phyloP scores from a whole-genome alignment of 306 rosid species.

The Vicia faba region DNA sequence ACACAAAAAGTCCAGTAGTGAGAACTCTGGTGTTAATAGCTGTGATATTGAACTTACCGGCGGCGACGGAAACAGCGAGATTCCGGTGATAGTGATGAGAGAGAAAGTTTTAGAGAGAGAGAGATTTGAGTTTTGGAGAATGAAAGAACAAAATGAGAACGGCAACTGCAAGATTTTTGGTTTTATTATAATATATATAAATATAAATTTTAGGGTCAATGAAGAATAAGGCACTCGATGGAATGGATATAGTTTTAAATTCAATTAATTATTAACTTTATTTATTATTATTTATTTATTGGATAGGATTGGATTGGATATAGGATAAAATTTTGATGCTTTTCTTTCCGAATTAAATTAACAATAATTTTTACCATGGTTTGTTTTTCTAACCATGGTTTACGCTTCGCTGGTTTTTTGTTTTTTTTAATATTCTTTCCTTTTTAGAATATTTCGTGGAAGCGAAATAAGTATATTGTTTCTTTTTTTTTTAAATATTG shows the following conservation, averaged over 20 bases:
- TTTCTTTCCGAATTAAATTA: background rate
- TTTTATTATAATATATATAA: slow-evolving; percentile 7
- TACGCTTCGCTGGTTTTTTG: background rate
- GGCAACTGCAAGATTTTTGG: slow-evolving; percentile 38
- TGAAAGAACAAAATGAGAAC: slow-evolving; percentile 36
- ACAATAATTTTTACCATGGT: slow-evolving; percentile 35
- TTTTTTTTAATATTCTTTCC: background rate
- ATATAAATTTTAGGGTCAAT: slow-evolving; percentile 6
- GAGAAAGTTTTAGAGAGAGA: slow-evolving; percentile 32
- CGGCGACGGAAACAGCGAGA: slow-evolving; percentile 31
- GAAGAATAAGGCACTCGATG: slow-evolving; percentile 23
- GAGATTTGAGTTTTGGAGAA: slow-evolving; percentile 31
- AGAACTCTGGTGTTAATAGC: background rate
- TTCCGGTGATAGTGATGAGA: slow-evolving; percentile 31
- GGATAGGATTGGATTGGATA: slow-evolving; percentile 20
- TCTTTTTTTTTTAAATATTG: too few relatives aligned
- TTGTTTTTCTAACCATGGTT: slow-evolving; percentile 38
- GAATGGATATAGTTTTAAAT: slow-evolving; percentile 41
- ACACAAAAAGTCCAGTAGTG: background rate
- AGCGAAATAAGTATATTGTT: too few relatives aligned
- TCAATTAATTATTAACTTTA: too few relatives aligned
- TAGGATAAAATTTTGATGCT: background rate
- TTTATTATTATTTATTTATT: background rate
- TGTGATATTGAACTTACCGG: slow-evolving; percentile 36
- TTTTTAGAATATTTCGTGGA: background rate